Evolutionary conservation across 2,329 filamentous ascomycete genomes (phyloP).

Genomic region (Aspergillus novoparasiticus): DNA sequence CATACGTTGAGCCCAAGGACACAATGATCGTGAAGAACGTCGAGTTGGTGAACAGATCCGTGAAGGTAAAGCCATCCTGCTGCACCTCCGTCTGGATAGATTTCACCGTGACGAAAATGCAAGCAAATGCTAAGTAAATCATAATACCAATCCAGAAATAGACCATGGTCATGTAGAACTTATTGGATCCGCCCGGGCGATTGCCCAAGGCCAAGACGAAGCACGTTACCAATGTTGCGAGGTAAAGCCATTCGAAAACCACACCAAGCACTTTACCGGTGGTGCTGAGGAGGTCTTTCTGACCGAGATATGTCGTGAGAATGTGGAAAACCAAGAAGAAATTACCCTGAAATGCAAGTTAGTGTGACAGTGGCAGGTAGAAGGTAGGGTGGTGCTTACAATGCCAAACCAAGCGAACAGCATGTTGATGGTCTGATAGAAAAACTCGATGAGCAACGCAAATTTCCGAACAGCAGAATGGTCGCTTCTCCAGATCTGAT

Average conservation of each 20-base stretch:
- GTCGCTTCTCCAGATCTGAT: slow-evolving; percentile 91
- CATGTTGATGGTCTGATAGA: slow-evolving; percentile 94
- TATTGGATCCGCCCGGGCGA: slow-evolving; percentile 88
- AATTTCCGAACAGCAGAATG: slow-evolving; percentile 86
- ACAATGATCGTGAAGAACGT: slow-evolving; percentile 94
- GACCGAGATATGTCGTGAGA: slow-evolving; percentile 81
- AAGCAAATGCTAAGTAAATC: slow-evolving; percentile 92
- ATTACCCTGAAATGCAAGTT: slow-evolving; percentile 62
- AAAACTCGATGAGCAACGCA: slow-evolving; percentile 88
- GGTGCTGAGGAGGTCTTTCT: slow-evolving; percentile 68
- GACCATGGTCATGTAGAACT: slow-evolving; percentile 95
- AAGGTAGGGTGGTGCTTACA: slow-evolving; percentile 44
- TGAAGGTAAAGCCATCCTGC: slow-evolving; percentile 65
- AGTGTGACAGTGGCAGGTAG: slow-evolving; percentile 7
- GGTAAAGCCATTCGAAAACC: slow-evolving; percentile 94
- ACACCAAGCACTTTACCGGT: slow-evolving; percentile 80
- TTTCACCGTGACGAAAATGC: slow-evolving; percentile 87
- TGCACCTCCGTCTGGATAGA: slow-evolving; percentile 74
- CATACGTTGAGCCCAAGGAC: slow-evolving; percentile 86
- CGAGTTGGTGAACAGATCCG: slow-evolving; percentile 78
- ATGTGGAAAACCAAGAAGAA: slow-evolving; percentile 99
- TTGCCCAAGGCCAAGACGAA: slow-evolving; percentile 95
- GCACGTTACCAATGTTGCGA: slow-evolving; percentile 86
- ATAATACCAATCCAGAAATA: slow-evolving; percentile 97
- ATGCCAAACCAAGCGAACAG: slow-evolving; percentile 98